phyloP scores from a whole-genome alignment of 139 green algal species.

The Chlorella sp. region DNA sequence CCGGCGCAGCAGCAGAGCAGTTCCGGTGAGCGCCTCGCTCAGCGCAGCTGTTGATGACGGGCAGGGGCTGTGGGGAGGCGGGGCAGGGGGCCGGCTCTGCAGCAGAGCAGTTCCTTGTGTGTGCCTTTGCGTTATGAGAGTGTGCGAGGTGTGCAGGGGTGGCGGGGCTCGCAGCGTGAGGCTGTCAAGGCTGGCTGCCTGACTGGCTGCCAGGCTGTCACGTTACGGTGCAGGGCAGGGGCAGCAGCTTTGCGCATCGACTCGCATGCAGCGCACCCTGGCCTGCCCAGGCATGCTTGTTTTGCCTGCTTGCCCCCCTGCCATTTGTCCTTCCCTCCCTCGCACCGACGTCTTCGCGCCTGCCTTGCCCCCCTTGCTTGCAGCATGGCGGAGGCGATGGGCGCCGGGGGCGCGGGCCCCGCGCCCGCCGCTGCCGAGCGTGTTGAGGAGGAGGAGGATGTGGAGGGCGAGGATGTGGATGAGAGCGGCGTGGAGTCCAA shows the following conservation, averaged over 20 bases:
- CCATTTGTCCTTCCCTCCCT: not conserved
- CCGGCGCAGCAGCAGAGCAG: conserved; percentile 85
- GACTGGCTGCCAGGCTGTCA: not conserved
- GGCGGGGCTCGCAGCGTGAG: not conserved
- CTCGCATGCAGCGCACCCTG: too few relatives aligned
- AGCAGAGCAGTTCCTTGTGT: not conserved
- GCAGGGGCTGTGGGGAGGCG: not conserved
- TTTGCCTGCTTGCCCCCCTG: not conserved
- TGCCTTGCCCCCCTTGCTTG: not conserved
- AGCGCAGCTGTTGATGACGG: not conserved
- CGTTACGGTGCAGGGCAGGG: not conserved
- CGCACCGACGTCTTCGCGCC: not conserved
- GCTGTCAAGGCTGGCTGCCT: not conserved
- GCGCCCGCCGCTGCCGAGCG: conserved; percentile 43
- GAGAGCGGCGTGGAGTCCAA: conserved; percentile 96
- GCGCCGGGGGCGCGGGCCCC: not conserved
- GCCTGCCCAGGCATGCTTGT: too few relatives aligned
- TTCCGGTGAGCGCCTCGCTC: conserved; percentile 58
- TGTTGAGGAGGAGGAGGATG: conserved; percentile 81
- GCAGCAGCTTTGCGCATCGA: too few relatives aligned
- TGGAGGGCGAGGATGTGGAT: conserved; percentile 93
- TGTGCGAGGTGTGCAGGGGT: too few relatives aligned
- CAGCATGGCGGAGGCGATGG: conserved; percentile 50
- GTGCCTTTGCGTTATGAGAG: not conserved
- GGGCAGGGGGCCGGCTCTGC: not conserved